Evolutionary conservation across 495 filamentous ascomycete species (phyloP).

Genomic region (Annulohypoxylon maeteangense): DNA sequence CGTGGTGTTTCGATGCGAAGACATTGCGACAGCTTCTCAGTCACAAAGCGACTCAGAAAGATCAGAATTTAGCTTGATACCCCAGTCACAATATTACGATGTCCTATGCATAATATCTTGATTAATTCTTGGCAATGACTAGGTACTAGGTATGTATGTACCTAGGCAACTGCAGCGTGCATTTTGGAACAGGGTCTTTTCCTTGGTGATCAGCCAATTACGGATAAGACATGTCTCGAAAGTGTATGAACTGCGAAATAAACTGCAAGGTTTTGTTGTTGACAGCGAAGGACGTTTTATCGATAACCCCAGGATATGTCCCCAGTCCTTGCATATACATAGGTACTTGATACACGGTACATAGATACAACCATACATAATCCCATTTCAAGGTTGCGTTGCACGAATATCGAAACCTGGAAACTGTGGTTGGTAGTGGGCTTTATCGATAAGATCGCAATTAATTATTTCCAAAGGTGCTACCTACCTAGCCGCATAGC

Average conservation of each 20-base stretch:
- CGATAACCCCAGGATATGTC: neutral
- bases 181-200: constrained; percentile 17
- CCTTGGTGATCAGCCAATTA: constrained; percentile 23
- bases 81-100: constrained; percentile 12
- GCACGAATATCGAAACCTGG: neutral
- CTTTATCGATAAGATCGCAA: constrained; percentile 26
- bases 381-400: neutral
- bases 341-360: neutral
- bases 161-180: constrained; percentile 19
- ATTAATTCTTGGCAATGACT: constrained; percentile 33
- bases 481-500: neutral
- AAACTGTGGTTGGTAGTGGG: neutral
- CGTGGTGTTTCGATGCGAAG: neutral
- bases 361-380: neutral
- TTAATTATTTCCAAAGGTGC: neutral
- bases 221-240: constrained; percentile 20
- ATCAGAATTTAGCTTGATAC: neutral
- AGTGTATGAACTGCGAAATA: constrained; percentile 13
- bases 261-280: neutral
- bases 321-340: neutral
- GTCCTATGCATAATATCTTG: constrained; percentile 21
- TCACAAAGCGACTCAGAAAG: neutral
- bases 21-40: neutral
- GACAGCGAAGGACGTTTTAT: neutral
- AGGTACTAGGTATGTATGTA: too few species aligned